These are phyloP conservation scores for Phytophthora pseudosyringae DNA, from an alignment of 352 stramenopile genomes.

Conservation along the genomic window DNA sequence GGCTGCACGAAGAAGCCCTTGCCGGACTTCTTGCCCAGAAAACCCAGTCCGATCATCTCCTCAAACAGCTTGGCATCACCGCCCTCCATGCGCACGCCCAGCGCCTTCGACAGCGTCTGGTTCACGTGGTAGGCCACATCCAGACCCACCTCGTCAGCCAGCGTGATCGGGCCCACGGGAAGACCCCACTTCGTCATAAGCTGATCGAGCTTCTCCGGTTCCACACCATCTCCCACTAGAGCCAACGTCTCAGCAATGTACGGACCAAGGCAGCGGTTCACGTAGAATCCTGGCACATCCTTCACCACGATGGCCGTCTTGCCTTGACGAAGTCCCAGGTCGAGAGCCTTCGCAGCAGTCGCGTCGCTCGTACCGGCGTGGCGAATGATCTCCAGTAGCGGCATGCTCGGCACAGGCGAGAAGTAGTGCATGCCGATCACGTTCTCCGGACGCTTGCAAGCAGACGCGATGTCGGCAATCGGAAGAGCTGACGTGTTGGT, in stretches of 20 bases:
- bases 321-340: slow-evolving; percentile 96
- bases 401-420: slow-evolving; percentile 97
- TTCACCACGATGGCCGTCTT: slow-evolving; percentile 99
- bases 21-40: slow-evolving; percentile 96
- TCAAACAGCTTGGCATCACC: slow-evolving; percentile 93
- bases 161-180: slow-evolving; percentile 96
- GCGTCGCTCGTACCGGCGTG: slow-evolving; percentile 92
- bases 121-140: slow-evolving; percentile 97
- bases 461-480: slow-evolving; percentile 94
- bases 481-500: slow-evolving; percentile 98
- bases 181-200: slow-evolving; percentile 97
- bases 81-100: slow-evolving; percentile 96
- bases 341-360: slow-evolving; percentile 92
- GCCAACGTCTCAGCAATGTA: slow-evolving; percentile 93
- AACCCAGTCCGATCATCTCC: slow-evolving; percentile 96
- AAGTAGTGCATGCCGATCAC: slow-evolving; percentile 99
- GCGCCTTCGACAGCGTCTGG: slow-evolving; percentile 91
- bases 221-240: slow-evolving; percentile 92
- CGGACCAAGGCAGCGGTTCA: slow-evolving; percentile 98
- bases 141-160: slow-evolving; percentile 98
- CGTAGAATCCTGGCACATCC: slow-evolving; percentile 99
- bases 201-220: slow-evolving; percentile 95
- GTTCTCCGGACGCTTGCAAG: slow-evolving; percentile 86
- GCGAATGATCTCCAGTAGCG: slow-evolving; percentile 98
- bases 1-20: slow-evolving; percentile 98